A percentile compares a stretch with the other conserved stretches of the same genome.
These are phyloP conservation scores for Linum usitatissimum DNA, from an alignment of 345 rosid genomes.

Conservation along the genomic window DNA sequence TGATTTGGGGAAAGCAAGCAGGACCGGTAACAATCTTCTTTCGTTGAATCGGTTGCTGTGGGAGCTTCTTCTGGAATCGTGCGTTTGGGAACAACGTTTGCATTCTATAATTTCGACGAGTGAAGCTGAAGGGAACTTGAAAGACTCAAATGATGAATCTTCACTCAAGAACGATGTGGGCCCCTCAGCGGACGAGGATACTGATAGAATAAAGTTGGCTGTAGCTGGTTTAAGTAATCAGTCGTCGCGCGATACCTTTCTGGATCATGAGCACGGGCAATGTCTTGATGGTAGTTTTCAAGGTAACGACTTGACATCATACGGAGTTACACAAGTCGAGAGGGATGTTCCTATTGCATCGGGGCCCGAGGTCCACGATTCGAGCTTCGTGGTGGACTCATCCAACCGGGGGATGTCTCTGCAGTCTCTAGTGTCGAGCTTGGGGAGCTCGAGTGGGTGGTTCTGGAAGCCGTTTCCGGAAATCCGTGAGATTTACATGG, in stretches of 20 bases:
- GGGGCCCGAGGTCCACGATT: conserved; percentile 17
- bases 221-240: conserved; percentile 6
- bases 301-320: conserved; percentile 12
- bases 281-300: conserved; percentile 13
- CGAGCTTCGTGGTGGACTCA: conserved; percentile 16
- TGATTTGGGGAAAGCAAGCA: conserved; percentile 31
- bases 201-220: conserved; percentile 15
- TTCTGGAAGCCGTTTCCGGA: conserved; percentile 77
- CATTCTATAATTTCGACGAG: conserved; percentile 40
- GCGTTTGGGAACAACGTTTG: conserved; percentile 67
- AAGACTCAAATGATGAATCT: conserved; percentile 8
- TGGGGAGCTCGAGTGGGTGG: conserved; percentile 51
- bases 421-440: conserved; percentile 26
- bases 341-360: conserved; percentile 28
- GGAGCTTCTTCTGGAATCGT: conserved; percentile 74
- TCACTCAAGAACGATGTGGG: conserved; percentile 14
- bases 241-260: no score
- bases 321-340: conserved; percentile 22
- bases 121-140: conserved; percentile 13
- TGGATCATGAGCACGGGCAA: not conserved
- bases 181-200: conserved; percentile 19
- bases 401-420: conserved; percentile 23
- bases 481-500: conserved; percentile 39
- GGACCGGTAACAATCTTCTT: conserved; percentile 39
- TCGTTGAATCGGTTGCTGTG: conserved; percentile 51